A percentile compares a stretch with the other conserved stretches of the same genome.
phyloP scores from a whole-genome alignment of 352 stramenopile species.

The Pythium dissotocum region DNA sequence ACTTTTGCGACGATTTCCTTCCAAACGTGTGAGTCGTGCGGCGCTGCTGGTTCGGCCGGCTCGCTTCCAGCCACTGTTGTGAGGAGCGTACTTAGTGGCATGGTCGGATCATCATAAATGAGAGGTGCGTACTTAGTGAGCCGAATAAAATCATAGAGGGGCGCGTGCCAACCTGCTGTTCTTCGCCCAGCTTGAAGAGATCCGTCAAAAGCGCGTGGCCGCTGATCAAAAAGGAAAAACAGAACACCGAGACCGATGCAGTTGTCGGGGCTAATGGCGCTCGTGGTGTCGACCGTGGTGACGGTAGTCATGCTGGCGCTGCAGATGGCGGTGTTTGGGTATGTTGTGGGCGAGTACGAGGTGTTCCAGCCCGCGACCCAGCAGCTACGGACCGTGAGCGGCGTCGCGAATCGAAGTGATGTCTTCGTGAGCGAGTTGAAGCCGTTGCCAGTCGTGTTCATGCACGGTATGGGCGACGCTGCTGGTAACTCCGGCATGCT shows the following conservation, averaged over 20 bases:
- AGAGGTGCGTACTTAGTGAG: slow-evolving; percentile 4
- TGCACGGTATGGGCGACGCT: slow-evolving; percentile 95
- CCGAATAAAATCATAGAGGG: neutral
- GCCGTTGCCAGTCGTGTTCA: slow-evolving; percentile 74
- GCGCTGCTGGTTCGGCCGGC: slow-evolving; percentile 7
- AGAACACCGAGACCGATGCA: slow-evolving; percentile 10
- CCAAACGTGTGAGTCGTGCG: slow-evolving; percentile 5
- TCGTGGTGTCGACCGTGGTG: slow-evolving; percentile 37
- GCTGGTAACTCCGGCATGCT: slow-evolving; percentile 91
- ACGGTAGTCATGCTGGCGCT: slow-evolving; percentile 48
- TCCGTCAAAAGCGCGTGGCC: neutral
- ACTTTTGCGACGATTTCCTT: slow-evolving; percentile 23
- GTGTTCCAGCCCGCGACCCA: slow-evolving; percentile 19
- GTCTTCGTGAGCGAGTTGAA: slow-evolving; percentile 40
- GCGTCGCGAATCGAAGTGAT: slow-evolving; percentile 10
- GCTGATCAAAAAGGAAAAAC: neutral
- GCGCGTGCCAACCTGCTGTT: slow-evolving; percentile 10
- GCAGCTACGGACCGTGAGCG: neutral
- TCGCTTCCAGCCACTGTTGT: slow-evolving; percentile 41
- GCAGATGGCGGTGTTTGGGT: slow-evolving; percentile 51
- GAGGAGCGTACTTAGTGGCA: slow-evolving; percentile 7
- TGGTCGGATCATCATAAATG: slow-evolving; percentile 10
- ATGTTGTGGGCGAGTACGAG: slow-evolving; percentile 22
- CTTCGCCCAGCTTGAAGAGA: slow-evolving; percentile 24
- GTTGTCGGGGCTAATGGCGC: slow-evolving; percentile 29